These are phyloP conservation scores for Rhodocollybia butyracea DNA, from an alignment of 768 basidiomycete genomes.

Conservation along the genomic window DNA sequence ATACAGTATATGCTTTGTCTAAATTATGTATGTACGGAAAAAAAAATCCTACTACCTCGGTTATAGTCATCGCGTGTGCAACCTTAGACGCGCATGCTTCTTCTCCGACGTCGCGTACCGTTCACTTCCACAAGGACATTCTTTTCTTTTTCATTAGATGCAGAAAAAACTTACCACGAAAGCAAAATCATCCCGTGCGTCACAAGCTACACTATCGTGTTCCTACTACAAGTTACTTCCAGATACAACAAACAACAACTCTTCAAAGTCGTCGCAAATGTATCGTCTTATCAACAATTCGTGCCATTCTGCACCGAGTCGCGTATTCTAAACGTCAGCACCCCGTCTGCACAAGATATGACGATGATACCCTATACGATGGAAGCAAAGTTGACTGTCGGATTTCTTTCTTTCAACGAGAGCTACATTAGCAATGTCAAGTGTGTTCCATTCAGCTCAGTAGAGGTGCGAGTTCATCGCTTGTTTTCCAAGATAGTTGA, in stretches of 20 bases:
- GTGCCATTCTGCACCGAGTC: slow-evolving; percentile 86
- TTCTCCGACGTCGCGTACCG: background rate
- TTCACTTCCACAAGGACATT: background rate
- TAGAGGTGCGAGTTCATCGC: slow-evolving; percentile 56
- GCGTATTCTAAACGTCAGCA: slow-evolving; percentile 55
- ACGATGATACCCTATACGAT: slow-evolving; percentile 37
- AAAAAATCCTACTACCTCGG: background rate
- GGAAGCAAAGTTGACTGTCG: slow-evolving; percentile 84
- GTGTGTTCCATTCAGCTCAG: slow-evolving; percentile 72
- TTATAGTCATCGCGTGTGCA: too few relatives aligned
- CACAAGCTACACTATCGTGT: background rate
- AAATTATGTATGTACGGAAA: background rate
- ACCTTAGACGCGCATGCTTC: too few relatives aligned
- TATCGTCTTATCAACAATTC: slow-evolving; percentile 81
- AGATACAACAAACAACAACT: slow-evolving; percentile 81
- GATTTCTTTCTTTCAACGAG: slow-evolving; percentile 85
- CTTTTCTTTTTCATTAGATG: slow-evolving; percentile 40
- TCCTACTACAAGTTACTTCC: slow-evolving; percentile 12
- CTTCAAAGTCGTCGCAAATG: slow-evolving; percentile 84
- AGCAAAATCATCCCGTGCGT: slow-evolving; percentile 86
- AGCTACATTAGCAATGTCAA: slow-evolving; percentile 85
- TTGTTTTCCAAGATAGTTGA: slow-evolving; percentile 6
- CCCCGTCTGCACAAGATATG: slow-evolving; percentile 28
- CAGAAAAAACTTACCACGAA: slow-evolving; percentile 73
- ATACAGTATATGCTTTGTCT: background rate